These are phyloP conservation scores for Phalaenopsis aphrodite DNA, from an alignment of 106 monocot species.

Conservation along the genomic window DNA sequence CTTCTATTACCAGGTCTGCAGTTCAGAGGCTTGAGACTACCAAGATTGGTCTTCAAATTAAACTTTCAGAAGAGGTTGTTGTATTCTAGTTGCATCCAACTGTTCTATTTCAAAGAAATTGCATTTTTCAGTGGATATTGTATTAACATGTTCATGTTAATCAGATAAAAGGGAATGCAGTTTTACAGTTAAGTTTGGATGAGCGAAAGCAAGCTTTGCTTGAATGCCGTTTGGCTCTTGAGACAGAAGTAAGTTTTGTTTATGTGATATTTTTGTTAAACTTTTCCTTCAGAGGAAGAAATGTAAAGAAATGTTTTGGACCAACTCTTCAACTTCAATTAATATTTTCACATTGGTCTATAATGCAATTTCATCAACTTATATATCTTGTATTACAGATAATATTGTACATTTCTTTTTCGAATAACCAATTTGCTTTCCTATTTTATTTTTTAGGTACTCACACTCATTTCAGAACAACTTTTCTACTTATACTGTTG, in stretches of 20 bases:
- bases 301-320: not conserved
- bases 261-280: not conserved
- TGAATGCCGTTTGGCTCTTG: constrained; percentile 56
- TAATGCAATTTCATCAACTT: not conserved
- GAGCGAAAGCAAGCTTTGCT: constrained; percentile 48
- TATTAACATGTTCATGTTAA: constrained; percentile 13
- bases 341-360: not conserved
- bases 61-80: constrained; percentile 72
- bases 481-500: not conserved
- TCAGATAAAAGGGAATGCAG: constrained; percentile 66
- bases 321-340: not conserved
- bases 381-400: not conserved
- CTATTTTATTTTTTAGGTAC: not conserved
- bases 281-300: not conserved
- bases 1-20: constrained; percentile 24
- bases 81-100: not conserved
- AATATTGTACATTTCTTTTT: not conserved
- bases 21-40: constrained; percentile 67
- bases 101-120: not conserved
- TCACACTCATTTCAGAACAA: not conserved
- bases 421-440: not conserved
- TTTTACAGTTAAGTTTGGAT: constrained; percentile 54
- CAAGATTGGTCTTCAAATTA: constrained; percentile 65
- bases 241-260: constrained; percentile 59
- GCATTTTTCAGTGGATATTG: not conserved